phyloP scores from a whole-genome alignment of 768 basidiomycete species.

The Mycena galopus region DNA sequence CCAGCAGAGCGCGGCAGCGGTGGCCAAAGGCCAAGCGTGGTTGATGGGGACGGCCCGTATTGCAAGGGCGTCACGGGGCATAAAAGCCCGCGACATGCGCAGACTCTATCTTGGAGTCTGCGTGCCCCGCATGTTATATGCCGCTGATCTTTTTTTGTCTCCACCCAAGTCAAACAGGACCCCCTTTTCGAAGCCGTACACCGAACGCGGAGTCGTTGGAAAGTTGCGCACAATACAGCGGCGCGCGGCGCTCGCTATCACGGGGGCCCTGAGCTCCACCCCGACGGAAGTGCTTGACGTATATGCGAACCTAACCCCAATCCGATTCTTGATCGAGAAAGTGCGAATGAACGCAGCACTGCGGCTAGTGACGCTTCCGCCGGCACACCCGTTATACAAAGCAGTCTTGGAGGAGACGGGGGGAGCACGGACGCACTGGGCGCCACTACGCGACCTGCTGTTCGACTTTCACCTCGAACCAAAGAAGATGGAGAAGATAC shows the following conservation, averaged over 20 bases:
- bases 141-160: conserved; percentile 35
- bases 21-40: conserved; percentile 39
- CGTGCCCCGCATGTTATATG: conserved; percentile 42
- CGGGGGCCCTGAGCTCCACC: conserved; percentile 32
- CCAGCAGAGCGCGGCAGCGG: conserved; percentile 38
- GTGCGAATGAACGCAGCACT: background rate
- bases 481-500: background rate
- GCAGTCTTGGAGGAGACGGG: background rate
- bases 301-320: conserved; percentile 20
- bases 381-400: background rate
- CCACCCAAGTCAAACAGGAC: background rate
- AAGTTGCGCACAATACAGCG: conserved; percentile 34
- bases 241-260: conserved; percentile 29
- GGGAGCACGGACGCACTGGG: background rate
- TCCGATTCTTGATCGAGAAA: background rate
- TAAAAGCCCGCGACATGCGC: conserved; percentile 12
- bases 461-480: background rate
- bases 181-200: background rate
- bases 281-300: conserved; percentile 29
- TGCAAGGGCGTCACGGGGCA: conserved; percentile 15
- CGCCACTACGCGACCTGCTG: conserved; percentile 4
- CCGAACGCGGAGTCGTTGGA: background rate
- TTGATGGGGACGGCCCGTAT: conserved; percentile 23
- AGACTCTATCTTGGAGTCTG: conserved; percentile 33
- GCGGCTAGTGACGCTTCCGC: background rate